These are phyloP conservation scores for Tripterygium wilfordii DNA, from an alignment of 177 flowering plant genomes.

Conservation along the genomic window DNA sequence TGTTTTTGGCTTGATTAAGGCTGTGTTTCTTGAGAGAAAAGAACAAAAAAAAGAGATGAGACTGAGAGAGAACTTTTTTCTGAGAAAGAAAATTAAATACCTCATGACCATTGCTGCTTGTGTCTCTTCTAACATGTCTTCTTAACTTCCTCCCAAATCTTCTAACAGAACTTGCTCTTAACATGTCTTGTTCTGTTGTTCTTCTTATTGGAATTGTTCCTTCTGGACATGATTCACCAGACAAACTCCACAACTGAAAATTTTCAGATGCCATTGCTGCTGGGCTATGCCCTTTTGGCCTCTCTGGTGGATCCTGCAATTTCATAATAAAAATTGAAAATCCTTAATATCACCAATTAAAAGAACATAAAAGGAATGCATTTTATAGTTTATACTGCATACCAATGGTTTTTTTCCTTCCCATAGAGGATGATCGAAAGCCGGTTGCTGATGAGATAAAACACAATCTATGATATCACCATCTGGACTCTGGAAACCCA, in stretches of 20 bases:
- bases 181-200: conserved; percentile 58
- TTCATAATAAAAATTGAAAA: conserved; percentile 1
- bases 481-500: conserved; percentile 53
- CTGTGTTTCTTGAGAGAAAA: too few relatives aligned
- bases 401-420: conserved; percentile 49
- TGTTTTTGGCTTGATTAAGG: too few relatives aligned
- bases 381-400: not conserved
- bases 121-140: conserved; percentile 55
- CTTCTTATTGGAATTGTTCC: conserved; percentile 83
- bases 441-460: conserved; percentile 46
- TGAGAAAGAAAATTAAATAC: too few relatives aligned
- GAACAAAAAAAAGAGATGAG: too few relatives aligned
- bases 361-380: not conserved
- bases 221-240: conserved; percentile 65
- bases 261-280: conserved; percentile 20
- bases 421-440: conserved; percentile 52
- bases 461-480: conserved; percentile 69
- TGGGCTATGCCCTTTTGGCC: conserved; percentile 52
- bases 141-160: conserved; percentile 64
- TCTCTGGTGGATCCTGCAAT: conserved; percentile 76
- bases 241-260: conserved; percentile 60
- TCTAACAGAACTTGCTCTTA: conserved; percentile 44
- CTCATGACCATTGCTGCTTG: conserved; percentile 82
- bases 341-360: not conserved
- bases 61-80: too few relatives aligned